Percentiles rank a stretch among this genome's conserved stretches.
These are phyloP conservation scores for Xylariales sp. DNA, from an alignment of 2,329 filamentous ascomycete genomes.

Conservation along the genomic window DNA sequence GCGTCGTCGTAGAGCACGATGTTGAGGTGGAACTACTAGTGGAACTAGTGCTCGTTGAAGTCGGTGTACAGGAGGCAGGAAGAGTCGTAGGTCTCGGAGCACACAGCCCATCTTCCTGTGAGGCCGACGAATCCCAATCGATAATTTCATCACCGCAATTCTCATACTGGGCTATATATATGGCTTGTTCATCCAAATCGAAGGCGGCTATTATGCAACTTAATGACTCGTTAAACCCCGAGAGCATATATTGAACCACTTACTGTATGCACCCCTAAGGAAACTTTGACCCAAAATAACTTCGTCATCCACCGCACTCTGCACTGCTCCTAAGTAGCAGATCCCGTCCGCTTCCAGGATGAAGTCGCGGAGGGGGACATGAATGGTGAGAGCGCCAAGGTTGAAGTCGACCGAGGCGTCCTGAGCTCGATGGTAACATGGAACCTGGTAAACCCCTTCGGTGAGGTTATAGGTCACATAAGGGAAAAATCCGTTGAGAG, in stretches of 20 bases:
- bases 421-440: slow-evolving; percentile 33
- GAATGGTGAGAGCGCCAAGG: slow-evolving; percentile 33
- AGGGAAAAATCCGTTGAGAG: slow-evolving; percentile 26
- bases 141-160: slow-evolving; percentile 37
- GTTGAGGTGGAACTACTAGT: slow-evolving; percentile 19
- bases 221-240: background rate
- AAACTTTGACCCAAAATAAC: slow-evolving; percentile 37
- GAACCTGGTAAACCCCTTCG: slow-evolving; percentile 30
- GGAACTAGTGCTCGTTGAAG: slow-evolving; percentile 21
- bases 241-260: background rate
- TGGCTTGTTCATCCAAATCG: slow-evolving; percentile 34
- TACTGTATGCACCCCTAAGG: slow-evolving; percentile 39
- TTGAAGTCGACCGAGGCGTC: slow-evolving; percentile 38
- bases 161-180: slow-evolving; percentile 41
- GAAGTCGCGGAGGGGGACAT: slow-evolving; percentile 39
- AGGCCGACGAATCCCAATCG: slow-evolving; percentile 26
- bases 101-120: slow-evolving; percentile 29
- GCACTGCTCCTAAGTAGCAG: slow-evolving; percentile 33
- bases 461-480: slow-evolving; percentile 29
- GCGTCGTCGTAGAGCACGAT: slow-evolving; percentile 9
- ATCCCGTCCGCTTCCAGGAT: slow-evolving; percentile 29
- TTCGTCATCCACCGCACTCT: slow-evolving; percentile 3
- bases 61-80: slow-evolving; percentile 24
- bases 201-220: slow-evolving; percentile 36
- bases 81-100: slow-evolving; percentile 18